Evolutionary conservation across 2,329 filamentous ascomycete species (phyloP).

Genomic region (Didymella pinodella): DNA sequence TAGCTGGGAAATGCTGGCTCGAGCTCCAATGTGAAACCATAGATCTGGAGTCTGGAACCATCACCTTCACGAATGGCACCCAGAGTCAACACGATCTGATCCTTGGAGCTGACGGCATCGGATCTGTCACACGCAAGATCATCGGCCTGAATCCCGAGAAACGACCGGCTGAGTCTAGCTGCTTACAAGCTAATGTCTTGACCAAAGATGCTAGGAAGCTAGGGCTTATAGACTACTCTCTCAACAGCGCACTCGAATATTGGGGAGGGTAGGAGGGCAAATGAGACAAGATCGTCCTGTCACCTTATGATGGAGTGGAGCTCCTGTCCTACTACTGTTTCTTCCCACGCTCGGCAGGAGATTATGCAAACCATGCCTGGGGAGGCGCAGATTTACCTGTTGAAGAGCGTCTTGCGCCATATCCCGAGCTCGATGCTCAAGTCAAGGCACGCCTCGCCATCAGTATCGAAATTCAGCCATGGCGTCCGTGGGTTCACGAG

Average conservation of each 20-base stretch:
- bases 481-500: constrained; percentile 69
- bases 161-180: constrained; percentile 66
- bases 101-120: constrained; percentile 72
- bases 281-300: constrained; percentile 73
- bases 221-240: constrained; percentile 69
- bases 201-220: constrained; percentile 66
- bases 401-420: constrained; percentile 68
- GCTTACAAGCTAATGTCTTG: constrained; percentile 70
- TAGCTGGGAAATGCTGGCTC: not conserved
- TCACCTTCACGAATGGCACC: constrained; percentile 56
- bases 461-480: constrained; percentile 68
- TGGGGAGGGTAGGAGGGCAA: constrained; percentile 72
- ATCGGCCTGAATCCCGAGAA: constrained; percentile 67
- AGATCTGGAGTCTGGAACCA: constrained; percentile 43
- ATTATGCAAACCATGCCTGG: constrained; percentile 69
- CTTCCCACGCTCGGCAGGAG: constrained; percentile 66
- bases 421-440: constrained; percentile 65
- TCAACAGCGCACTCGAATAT: constrained; percentile 69
- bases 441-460: constrained; percentile 67
- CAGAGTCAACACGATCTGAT: constrained; percentile 65
- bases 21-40: constrained; percentile 29
- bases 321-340: constrained; percentile 75
- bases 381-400: constrained; percentile 60
- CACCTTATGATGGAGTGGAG: constrained; percentile 70
- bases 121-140: constrained; percentile 66